A percentile compares a stretch with the other conserved stretches of the same genome.
Conservation (phyloP, 1,284 basidiomycete species). For the Kalmanozyma brasiliensis region DNA sequence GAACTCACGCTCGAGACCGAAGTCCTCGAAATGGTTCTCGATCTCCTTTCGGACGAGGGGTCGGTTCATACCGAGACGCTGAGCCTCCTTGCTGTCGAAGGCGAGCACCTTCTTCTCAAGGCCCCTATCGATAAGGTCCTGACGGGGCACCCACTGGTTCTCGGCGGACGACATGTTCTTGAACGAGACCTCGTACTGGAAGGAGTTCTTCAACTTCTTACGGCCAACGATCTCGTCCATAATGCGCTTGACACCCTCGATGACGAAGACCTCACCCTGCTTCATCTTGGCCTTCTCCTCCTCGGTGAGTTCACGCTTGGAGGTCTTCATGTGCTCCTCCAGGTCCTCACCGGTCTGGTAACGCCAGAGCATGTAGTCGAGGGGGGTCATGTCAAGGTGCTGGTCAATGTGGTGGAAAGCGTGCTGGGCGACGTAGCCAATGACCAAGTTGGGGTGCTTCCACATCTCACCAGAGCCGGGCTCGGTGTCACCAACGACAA, state of each 20-base stretch:
- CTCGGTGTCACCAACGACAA: slow-evolving; percentile 68
- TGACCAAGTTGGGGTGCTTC: slow-evolving; percentile 69
- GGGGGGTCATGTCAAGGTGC: slow-evolving; percentile 68
- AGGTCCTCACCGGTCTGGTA: slow-evolving; percentile 69
- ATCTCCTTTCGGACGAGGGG: slow-evolving; percentile 67
- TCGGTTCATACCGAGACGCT: slow-evolving; percentile 65
- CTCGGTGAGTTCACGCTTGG: slow-evolving; percentile 53
- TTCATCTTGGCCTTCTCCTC: slow-evolving; percentile 65
- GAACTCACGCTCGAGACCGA: slow-evolving; percentile 68
- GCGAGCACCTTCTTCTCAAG: slow-evolving; percentile 66
- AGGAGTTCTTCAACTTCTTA: slow-evolving; percentile 68
- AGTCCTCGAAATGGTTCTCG: slow-evolving; percentile 68
- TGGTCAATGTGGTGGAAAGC: slow-evolving; percentile 69
- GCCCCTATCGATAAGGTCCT: slow-evolving; percentile 65
- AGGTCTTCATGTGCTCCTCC: slow-evolving; percentile 66
- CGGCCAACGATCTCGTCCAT: slow-evolving; percentile 66
- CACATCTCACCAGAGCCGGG: slow-evolving; percentile 66
- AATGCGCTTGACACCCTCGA: slow-evolving; percentile 67
- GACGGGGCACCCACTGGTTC: slow-evolving; percentile 65
- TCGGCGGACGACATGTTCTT: slow-evolving; percentile 68
- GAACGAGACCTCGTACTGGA: slow-evolving; percentile 68
- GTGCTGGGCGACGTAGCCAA: slow-evolving; percentile 68
- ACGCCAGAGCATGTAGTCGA: slow-evolving; percentile 69
- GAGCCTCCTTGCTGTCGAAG: slow-evolving; percentile 65
- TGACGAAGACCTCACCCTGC: slow-evolving; percentile 65